Evolutionary conservation across 169 alveolate species (phyloP).

Genomic region (Plasmodium knowlesi): DNA sequence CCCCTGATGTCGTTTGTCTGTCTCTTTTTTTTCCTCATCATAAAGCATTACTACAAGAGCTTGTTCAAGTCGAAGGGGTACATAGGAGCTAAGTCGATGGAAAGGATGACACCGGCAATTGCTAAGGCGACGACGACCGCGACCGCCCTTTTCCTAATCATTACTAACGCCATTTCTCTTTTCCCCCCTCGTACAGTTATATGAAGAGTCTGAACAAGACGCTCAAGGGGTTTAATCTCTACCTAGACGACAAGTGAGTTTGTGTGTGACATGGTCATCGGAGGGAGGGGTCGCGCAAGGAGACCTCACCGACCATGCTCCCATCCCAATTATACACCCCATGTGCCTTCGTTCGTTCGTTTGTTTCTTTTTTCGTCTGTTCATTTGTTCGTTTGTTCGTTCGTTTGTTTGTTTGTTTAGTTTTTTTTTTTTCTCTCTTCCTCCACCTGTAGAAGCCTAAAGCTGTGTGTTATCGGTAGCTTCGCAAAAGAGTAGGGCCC

Average conservation of each 20-base stretch:
- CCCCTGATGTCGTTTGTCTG: constrained; percentile 21
- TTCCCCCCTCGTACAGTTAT: constrained; percentile 6
- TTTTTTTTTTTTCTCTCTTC: too few relatives aligned
- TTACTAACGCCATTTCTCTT: neutral
- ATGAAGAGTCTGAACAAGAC: constrained; percentile 58
- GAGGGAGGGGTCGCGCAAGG: neutral
- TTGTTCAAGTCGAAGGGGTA: constrained; percentile 39
- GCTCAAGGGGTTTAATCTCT: constrained; percentile 50
- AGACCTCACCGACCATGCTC: neutral
- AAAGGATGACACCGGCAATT: too few relatives aligned
- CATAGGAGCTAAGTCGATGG: neutral
- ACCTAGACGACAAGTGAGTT: constrained; percentile 43
- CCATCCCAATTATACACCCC: neutral
- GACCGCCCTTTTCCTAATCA: neutral
- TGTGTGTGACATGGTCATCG: neutral
- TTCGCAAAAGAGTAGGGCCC: constrained; percentile 16
- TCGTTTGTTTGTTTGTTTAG: too few relatives aligned
- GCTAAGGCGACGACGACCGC: too few relatives aligned
- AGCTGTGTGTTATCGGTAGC: constrained; percentile 49
- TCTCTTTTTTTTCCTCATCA: constrained; percentile 8
- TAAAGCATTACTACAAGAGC: constrained; percentile 37
- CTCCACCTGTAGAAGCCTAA: constrained; percentile 22
- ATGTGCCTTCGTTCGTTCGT: neutral
- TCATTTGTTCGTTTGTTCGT: neutral
- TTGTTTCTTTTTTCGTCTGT: neutral